A percentile compares a stretch with the other conserved stretches of the same genome.
These are phyloP conservation scores for Pyrenochaeta sp. DNA, from an alignment of 2,329 filamentous ascomycete genomes.

Conservation along the genomic window DNA sequence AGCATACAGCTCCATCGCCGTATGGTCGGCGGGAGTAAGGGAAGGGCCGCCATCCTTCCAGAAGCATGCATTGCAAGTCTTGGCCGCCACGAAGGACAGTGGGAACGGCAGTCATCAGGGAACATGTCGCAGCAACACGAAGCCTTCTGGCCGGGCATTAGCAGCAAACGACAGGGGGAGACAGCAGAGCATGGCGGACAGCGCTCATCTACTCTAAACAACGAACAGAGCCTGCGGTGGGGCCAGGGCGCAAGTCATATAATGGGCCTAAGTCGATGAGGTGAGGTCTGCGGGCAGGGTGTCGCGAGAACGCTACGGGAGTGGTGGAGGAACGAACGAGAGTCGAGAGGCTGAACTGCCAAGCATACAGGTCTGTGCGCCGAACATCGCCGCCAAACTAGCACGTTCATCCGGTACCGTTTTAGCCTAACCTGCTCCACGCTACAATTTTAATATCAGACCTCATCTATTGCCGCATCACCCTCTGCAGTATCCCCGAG, in stretches of 20 bases:
- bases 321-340: conserved; percentile 20
- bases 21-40: conserved; percentile 19
- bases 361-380: conserved; percentile 24
- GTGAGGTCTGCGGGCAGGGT: conserved; percentile 13
- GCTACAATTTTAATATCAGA: conserved; percentile 38
- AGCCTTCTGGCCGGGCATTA: conserved; percentile 41
- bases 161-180: conserved; percentile 13
- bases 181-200: conserved; percentile 9
- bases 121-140: conserved; percentile 17
- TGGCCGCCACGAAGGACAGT: conserved; percentile 30
- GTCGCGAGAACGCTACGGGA: conserved; percentile 23
- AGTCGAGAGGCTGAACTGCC: conserved; percentile 34
- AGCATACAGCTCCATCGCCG: conserved; percentile 18
- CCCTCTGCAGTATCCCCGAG: conserved; percentile 23
- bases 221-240: conserved; percentile 17
- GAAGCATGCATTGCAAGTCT: conserved; percentile 30
- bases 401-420: conserved; percentile 23
- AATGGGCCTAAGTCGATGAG: conserved; percentile 21
- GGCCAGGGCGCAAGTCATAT: conserved; percentile 15
- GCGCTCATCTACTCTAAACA: conserved; percentile 41
- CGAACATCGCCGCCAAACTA: conserved; percentile 30
- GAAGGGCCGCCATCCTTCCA: conserved; percentile 34
- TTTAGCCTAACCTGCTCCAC: conserved; percentile 43
- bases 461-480: conserved; percentile 34
- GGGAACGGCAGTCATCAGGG: conserved; percentile 27